Conservation (phyloP, 176 grass and related monocot genomes). For the Aegilops sharonensis region DNA sequence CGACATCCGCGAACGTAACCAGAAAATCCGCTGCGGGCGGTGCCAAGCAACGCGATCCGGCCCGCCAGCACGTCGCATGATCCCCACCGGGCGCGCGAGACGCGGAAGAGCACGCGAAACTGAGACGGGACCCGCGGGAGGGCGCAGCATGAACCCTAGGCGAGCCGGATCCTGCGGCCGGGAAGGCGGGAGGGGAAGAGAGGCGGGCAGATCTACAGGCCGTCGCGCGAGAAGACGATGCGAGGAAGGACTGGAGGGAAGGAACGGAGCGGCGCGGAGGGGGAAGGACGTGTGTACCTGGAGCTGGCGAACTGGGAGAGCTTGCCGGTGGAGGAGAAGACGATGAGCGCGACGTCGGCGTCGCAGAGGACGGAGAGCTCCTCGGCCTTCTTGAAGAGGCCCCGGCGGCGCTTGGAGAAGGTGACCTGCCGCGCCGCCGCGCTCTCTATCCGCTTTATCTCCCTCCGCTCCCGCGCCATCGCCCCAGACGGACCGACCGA, state of each 20-base stretch:
- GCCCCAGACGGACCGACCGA: neutral
- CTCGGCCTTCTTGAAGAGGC: slow-evolving; percentile 96
- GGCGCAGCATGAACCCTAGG: slow-evolving; percentile 24
- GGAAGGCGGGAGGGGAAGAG: neutral
- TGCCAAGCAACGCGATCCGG: neutral
- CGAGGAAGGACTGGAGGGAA: neutral
- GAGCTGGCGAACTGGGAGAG: slow-evolving; percentile 89
- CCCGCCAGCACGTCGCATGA: neutral
- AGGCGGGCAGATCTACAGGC: slow-evolving; percentile 23
- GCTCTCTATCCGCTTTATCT: slow-evolving; percentile 88
- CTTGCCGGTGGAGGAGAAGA: slow-evolving; percentile 90
- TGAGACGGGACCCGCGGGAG: neutral
- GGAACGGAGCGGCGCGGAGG: no score
- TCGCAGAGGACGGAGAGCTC: slow-evolving; percentile 91
- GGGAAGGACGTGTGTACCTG: slow-evolving; percentile 28
- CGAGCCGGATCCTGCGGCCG: slow-evolving; percentile 18
- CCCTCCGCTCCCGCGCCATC: slow-evolving; percentile 85
- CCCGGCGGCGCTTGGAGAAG: slow-evolving; percentile 93
- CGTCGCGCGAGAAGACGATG: no score
- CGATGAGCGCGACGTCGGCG: slow-evolving; percentile 87
- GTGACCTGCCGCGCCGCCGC: slow-evolving; percentile 87
- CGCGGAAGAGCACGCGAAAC: neutral
- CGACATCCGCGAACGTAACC: neutral
- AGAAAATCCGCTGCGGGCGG: neutral
- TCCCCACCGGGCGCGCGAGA: neutral